Base-by-base conservation (phyloP, 805 yeast species). In the Metschnikowia baotianmanensis region DNA sequence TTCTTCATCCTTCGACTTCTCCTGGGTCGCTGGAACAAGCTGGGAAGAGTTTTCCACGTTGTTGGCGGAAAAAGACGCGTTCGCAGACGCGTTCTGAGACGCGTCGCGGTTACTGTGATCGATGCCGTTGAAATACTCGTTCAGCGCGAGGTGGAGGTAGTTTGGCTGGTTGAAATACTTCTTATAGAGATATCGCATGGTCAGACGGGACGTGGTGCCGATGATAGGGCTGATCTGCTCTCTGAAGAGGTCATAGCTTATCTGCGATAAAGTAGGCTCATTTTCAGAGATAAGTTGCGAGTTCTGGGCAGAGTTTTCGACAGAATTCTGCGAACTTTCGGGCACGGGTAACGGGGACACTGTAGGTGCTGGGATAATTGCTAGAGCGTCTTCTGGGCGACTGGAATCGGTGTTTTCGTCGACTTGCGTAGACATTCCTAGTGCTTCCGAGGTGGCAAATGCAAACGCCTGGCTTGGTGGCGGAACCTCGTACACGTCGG, bases 101-200 rank as follows among this genome's bases (percentile, higher is more conserved):
- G 30, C 30, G 22, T 26, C 22, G 3, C 13, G 15, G 9, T 9
- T 9, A 7, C 27, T 46, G n/a, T 28, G 12, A 5, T 20, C 42
- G 7, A 52, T 28, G 12, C 53, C 51, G 13, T 10, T 34, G 38
- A 46, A 50, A 38, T 43, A 52, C 22, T 48, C 55, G 28, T 50
- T 32, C n/a, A 52, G 32, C 6, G 55, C 56, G 6, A 48, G 44
- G 17, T 37, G 54, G 26, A 50, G 31, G 28, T 52, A 50, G 39
- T 52, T 50, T 3, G 56, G 53, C 15, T 41, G 48, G 29, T 46
- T 48, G 42, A 48, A 48, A 38, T 45, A 45, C 31, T 48, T 50
- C 6, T n/a, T 19, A 17, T 46, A 40, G 8, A 52, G 45, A 31
- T 45, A 25, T 16, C 20, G 20, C 25, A 46, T 28, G 18, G 31